Conservation (phyloP, 179 eudicot species). For the Amaranthus tricolor region DNA sequence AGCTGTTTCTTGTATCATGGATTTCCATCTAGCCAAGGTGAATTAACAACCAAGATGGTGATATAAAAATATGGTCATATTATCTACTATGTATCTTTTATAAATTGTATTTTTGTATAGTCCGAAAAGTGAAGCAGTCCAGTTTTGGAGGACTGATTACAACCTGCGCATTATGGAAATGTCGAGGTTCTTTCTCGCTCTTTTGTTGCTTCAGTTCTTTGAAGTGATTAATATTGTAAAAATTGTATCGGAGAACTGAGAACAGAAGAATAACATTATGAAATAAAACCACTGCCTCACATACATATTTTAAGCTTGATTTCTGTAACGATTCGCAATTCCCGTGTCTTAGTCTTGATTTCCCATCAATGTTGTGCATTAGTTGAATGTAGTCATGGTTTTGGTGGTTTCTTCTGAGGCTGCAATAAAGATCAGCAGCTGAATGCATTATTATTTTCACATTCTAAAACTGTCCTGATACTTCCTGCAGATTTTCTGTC, state of each 20-base stretch:
- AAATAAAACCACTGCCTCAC: slow-evolving; percentile 25
- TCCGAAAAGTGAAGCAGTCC: slow-evolving; percentile 28
- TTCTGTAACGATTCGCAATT: slow-evolving; percentile 3
- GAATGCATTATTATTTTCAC: too few relatives aligned
- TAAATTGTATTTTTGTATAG: slow-evolving; percentile 18
- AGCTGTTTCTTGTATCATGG: slow-evolving; percentile 58
- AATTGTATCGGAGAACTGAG: too few relatives aligned
- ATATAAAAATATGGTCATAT: not conserved
- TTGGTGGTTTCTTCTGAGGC: too few relatives aligned
- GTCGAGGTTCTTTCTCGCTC: not conserved
- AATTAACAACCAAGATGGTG: not conserved
- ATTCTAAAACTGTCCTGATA: too few relatives aligned
- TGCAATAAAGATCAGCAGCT: too few relatives aligned
- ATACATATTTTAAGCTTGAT: slow-evolving; percentile 19
- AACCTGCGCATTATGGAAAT: not conserved
- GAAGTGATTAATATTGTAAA: not conserved
- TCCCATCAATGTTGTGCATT: not conserved
- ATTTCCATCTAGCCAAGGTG: slow-evolving; percentile 45
- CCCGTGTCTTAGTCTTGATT: not conserved
- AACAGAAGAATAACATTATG: not conserved
- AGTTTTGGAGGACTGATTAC: slow-evolving; percentile 29
- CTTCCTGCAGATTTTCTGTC: too few relatives aligned
- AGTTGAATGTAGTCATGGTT: not conserved
- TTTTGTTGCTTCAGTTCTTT: slow-evolving; percentile 20
- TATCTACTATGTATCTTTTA: slow-evolving; percentile 7